Base-by-base conservation (phyloP, 805 yeast species). In the Candida namnaoensis region DNA sequence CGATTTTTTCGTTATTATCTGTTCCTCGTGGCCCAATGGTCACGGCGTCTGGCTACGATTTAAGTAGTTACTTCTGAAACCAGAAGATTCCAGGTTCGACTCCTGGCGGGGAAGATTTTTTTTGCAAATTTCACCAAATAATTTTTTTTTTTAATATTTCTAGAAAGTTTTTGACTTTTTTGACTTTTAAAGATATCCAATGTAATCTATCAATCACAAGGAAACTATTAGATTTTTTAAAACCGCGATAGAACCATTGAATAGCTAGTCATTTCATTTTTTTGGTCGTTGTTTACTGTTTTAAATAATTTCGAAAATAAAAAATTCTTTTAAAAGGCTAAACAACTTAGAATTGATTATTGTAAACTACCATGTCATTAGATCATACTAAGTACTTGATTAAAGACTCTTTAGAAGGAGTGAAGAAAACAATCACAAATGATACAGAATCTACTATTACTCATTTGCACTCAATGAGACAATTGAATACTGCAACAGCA, bases 1-100 rank as follows among this genome's bases (percentile, higher is more conserved):
- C 28, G 8, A 26, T 7, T 26, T 26, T 26, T 26, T 10, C 10
- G 5, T 13, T 12, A 13, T 30, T 30, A 43, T 46, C 60, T 60
- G 66, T 72, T 72, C 76, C 78, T 72, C 76, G 73, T 72, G 76
- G 76, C 78, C 76, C 75, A 72, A 72, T 72, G 76, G 76, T 71
- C 74, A 71, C 71, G 77, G 76, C 76, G 76, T 71, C 75, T 69
- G 77, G 76, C 76, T 72, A 71, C 76, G 76, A 65, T 62, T 53
- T 48, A 30, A 37, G 68, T 65, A 61, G 71, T 58, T 48, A 56
- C 59, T 45, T 69, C 72, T 49, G 64, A 42, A 51, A 55, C 60
- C 60, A 55, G 60, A 55, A 55, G 60, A 55, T 54, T 55, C 60
- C 60, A 55, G 60, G 60, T 55, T 55, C 60, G 60, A 55, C 56